Base-by-base conservation (phyloP, 345 rosid genomes). In the Anacardium occidentale region DNA sequence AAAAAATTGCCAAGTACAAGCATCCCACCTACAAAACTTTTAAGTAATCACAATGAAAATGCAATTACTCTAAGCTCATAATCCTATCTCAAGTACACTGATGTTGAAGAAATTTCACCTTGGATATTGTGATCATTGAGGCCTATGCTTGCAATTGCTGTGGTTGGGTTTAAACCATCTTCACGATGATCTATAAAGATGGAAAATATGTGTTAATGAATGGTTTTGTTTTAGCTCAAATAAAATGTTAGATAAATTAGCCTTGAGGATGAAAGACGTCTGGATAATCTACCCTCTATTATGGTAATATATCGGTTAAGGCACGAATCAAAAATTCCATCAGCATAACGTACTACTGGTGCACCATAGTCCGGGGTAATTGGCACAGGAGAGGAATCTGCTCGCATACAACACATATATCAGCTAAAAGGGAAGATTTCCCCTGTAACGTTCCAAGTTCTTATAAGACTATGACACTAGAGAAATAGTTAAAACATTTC, bases 341-440 rank as follows among this genome's bases (percentile, higher is more conserved):
- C 99, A 34, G 98, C 98, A 79, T 85, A 94, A 79, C 88, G 78
- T 13, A 87, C 84, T 34, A 77, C 71, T 7, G 90, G 89, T 51
- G 77, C 83, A 17, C 96, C 96, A 73, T 85, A 88, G 77, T 94
- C 94, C 0, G 90, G 96, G n/a, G 99, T 90, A 64, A 94, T 81
- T 22, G 98, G 90, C 25, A 62, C 76, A 0, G 91, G 95, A 72
- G 78, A 54, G 55, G 89, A 71, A 87, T 76, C 96, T 90, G 78
- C 59, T 13, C 29, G 15, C 82, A 79, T 62, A 22, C 66, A 71
- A 2, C 17, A 67, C 18, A 67, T 5, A 48, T 21, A 70, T 77
- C 69, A 79, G 63, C 50, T 69, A 17, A 70, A 50, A 50, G 15
- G n/a, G 53, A 45, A 22, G 7, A 40, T 45, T 24, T 24, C 54